Evolutionary conservation across 2,329 filamentous ascomycete species (phyloP), one percentile per base, ranked within the genome.

Genomic region (Colletotrichum sp.): DNA sequence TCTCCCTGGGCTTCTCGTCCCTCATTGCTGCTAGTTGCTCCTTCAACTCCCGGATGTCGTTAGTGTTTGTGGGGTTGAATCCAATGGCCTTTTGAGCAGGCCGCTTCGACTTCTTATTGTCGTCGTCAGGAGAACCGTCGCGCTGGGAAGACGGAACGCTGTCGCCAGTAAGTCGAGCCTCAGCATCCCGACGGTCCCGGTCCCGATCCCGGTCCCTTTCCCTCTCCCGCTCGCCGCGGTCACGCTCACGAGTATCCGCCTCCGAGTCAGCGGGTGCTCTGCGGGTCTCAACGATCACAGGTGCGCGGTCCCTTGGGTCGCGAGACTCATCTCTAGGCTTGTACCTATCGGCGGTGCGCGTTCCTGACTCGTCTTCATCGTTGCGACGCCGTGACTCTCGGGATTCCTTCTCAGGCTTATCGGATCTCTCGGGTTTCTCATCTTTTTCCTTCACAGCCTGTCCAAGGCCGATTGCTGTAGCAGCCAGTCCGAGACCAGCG

Each of bases 11-110:
- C 21, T 74, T 74, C 48, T 74, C 75, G 24, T 78, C 68, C 34
- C 84, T 84, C 78, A 88, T 84, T 36, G 87, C 85, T 21, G 88
- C 86, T 34, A 90, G 81, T 78, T 91, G 85, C 28, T 89, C 86
- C 78, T 90, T 89, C 56, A 91, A 81, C 12, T 87, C 86, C 71
- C 84, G 85, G 18, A 92, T 78, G 18, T 88, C 88, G 34, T 84
- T 85, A 4, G 89, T 85, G 77, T 92, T 87, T 32, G 88, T 91
- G 8, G 89, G 89, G 73, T 90, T 85, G 76, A 92, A 92, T 3
- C 83, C 84, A 56, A 82, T 81, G 1, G 87, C 83, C 43, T 82
- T 78, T 18, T 84, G 84, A 28, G 80, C 80, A 8, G 85, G 85
- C 56, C 88, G 85, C 21, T 83, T 82, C 10, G 81, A 76, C 65